Evolutionary conservation across 495 filamentous ascomycete species (phyloP).

Genomic region (Barbatosphaeria neglecta): DNA sequence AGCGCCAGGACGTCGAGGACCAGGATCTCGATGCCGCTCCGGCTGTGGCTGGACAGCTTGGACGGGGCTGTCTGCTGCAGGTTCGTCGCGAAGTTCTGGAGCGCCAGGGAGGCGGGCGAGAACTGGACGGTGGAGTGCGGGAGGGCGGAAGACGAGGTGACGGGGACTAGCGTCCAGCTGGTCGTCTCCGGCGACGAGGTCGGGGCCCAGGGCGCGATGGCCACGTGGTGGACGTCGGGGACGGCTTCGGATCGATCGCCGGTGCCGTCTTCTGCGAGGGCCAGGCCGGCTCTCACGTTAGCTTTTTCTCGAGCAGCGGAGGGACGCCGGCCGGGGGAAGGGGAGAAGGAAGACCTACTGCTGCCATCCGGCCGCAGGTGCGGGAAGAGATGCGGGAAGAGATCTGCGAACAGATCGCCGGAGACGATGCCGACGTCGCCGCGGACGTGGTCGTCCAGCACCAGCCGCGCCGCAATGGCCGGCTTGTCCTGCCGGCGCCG

Average conservation of each 20-base stretch:
- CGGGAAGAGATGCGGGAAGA: slow-evolving; percentile 74
- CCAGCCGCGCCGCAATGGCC: slow-evolving; percentile 38
- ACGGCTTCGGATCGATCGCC: slow-evolving; percentile 15
- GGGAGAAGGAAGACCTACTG: no score
- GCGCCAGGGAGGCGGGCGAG: slow-evolving; percentile 63
- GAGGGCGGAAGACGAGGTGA: slow-evolving; percentile 47
- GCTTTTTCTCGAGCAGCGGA: slow-evolving; percentile 9
- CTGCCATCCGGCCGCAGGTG: slow-evolving; percentile 30
- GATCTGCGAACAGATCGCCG: slow-evolving; percentile 69
- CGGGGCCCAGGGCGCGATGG: slow-evolving; percentile 72
- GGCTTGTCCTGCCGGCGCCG: slow-evolving; percentile 46
- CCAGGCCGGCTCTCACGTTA: slow-evolving; percentile 9
- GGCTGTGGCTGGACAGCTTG: slow-evolving; percentile 48
- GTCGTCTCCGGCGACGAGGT: slow-evolving; percentile 48
- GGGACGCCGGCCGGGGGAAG: no score
- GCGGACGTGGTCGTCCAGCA: slow-evolving; percentile 78
- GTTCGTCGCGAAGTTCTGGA: slow-evolving; percentile 61
- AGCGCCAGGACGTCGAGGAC: slow-evolving; percentile 72
- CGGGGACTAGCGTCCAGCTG: slow-evolving; percentile 77
- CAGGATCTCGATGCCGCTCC: slow-evolving; percentile 62
- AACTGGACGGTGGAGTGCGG: slow-evolving; percentile 70
- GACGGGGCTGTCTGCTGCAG: slow-evolving; percentile 49
- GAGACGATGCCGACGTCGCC: slow-evolving; percentile 83
- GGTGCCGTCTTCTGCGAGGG: slow-evolving; percentile 5
- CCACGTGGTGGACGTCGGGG: slow-evolving; percentile 48